Evolutionary conservation across 805 yeast genomes (phyloP).

Genomic region (Geotrichum ghanense): DNA sequence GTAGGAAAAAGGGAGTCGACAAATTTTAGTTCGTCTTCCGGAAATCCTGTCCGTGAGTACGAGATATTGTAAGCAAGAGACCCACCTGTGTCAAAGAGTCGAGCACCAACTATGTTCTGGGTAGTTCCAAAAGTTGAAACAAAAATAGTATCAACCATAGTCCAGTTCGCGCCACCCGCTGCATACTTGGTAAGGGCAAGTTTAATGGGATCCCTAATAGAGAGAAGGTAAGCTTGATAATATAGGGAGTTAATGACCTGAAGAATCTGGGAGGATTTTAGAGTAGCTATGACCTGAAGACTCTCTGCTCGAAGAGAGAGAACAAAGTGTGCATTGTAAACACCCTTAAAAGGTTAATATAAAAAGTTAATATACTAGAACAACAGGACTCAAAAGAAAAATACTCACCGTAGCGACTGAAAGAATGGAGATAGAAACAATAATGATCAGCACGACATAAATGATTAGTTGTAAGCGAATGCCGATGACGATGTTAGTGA

Average conservation of each 20-base stretch:
- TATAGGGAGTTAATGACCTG: conserved; percentile 54
- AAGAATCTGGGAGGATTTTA: conserved; percentile 67
- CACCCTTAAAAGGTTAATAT: conserved; percentile 26
- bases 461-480: conserved; percentile 63
- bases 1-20: background rate
- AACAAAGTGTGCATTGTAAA: conserved; percentile 32
- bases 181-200: conserved; percentile 46
- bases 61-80: background rate
- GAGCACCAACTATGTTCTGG: conserved; percentile 49
- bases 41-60: background rate
- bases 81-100: conserved; percentile 50
- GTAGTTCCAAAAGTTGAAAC: conserved; percentile 56
- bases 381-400: background rate
- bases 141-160: conserved; percentile 34
- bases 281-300: conserved; percentile 64
- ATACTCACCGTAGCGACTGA: conserved; percentile 46
- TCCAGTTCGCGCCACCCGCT: conserved; percentile 59
- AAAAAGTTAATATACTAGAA: background rate
- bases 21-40: background rate
- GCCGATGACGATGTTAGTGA: too few species aligned
- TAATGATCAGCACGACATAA: conserved; percentile 54
- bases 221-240: conserved; percentile 57
- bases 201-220: conserved; percentile 50
- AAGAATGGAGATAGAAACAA: conserved; percentile 53
- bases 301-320: conserved; percentile 56